Evolutionary conservation across 352 stramenopile genomes (phyloP).

Genomic region (Blastocystis sp.): DNA sequence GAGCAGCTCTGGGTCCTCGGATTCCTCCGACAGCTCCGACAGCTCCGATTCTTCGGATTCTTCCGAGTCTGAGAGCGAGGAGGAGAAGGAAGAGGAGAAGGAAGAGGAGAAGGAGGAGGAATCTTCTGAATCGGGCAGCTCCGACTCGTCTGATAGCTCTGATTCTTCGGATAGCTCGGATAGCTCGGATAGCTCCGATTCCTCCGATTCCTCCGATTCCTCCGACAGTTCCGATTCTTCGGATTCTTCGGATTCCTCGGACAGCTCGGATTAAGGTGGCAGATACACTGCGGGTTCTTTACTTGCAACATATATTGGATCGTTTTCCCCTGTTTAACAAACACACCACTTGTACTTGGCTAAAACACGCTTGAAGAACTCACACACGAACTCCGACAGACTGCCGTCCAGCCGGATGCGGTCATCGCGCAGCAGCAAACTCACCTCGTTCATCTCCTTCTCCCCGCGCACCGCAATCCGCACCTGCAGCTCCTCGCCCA

Average conservation of each 20-base stretch:
- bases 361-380: slow-evolving; percentile 55
- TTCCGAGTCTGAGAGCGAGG: slow-evolving; percentile 1
- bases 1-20: not conserved
- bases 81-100: slow-evolving; percentile 3
- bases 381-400: slow-evolving; percentile 58
- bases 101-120: slow-evolving; percentile 8
- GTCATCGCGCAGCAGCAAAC: slow-evolving; percentile 27
- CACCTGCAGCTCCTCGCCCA: slow-evolving; percentile 44
- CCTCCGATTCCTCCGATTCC: slow-evolving; percentile 28
- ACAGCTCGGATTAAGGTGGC: not conserved
- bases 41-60: not conserved
- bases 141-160: not conserved
- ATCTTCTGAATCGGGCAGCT: not conserved
- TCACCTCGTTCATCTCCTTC: slow-evolving; percentile 33
- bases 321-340: slow-evolving; percentile 45
- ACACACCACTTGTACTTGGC: slow-evolving; percentile 28
- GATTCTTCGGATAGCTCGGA: slow-evolving; percentile 22
- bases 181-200: slow-evolving; percentile 34
- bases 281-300: too few species aligned
- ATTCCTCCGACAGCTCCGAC: not conserved
- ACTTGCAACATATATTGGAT: not conserved
- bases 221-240: not conserved
- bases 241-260: not conserved
- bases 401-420: slow-evolving; percentile 15
- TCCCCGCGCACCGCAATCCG: slow-evolving; percentile 21